Conservation (phyloP, 2,329 filamentous ascomycete species). For the Neofusicoccum laricinum region DNA sequence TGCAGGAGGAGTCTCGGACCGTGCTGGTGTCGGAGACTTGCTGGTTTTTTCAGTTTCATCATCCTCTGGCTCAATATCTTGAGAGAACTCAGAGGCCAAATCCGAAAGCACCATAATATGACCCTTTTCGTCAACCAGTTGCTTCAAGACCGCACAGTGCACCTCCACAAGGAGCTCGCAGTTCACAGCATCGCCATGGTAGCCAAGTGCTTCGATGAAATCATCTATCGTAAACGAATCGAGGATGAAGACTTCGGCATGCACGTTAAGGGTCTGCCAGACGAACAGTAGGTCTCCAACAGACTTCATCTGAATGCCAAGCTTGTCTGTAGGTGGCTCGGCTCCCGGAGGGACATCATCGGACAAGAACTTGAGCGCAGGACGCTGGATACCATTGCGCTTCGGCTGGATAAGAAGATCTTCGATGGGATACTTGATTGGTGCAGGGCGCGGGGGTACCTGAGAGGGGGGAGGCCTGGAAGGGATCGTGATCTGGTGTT, state of each 20-base stretch:
- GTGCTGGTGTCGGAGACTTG: constrained; percentile 45
- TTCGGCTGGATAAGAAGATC: constrained; percentile 78
- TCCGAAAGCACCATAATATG: constrained; percentile 77
- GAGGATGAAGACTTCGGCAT: constrained; percentile 87
- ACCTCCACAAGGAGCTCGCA: constrained; percentile 88
- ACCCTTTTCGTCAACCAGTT: constrained; percentile 76
- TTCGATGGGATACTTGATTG: constrained; percentile 92
- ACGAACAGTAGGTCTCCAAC: constrained; percentile 84
- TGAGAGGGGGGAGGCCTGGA: constrained; percentile 22
- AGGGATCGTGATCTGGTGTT: not conserved
- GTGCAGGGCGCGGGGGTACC: constrained; percentile 51
- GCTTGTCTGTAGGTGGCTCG: constrained; percentile 35
- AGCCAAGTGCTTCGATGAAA: constrained; percentile 81
- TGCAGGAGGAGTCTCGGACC: constrained; percentile 59
- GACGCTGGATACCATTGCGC: constrained; percentile 62
- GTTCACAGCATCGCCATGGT: constrained; percentile 68
- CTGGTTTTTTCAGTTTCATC: constrained; percentile 40
- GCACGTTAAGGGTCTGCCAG: constrained; percentile 98
- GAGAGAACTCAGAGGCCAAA: constrained; percentile 49
- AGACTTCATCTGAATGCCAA: constrained; percentile 73
- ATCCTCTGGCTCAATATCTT: constrained; percentile 51
- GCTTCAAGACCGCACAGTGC: constrained; percentile 86
- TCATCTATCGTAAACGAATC: constrained; percentile 99
- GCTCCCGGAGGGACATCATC: constrained; percentile 51
- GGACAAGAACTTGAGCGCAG: constrained; percentile 74